Conservation (phyloP, 2,329 filamentous ascomycete genomes). For the Neoascochyta sp. region DNA sequence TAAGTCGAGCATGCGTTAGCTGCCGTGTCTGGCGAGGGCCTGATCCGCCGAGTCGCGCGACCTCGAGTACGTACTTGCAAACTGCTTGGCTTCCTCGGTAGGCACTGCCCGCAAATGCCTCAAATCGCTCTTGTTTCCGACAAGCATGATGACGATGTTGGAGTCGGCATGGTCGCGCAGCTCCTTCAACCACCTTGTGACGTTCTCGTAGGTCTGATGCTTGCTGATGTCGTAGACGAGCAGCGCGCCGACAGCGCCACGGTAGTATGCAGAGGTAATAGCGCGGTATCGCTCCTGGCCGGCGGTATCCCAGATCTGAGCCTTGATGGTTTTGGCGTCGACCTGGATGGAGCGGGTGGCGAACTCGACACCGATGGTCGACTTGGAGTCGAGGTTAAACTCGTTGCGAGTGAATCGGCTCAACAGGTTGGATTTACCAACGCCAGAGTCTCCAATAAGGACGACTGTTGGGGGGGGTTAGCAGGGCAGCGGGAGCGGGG, state of each 20-base stretch:
- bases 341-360: constrained; percentile 98
- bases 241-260: constrained; percentile 92
- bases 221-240: constrained; percentile 99
- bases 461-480: constrained; percentile 67
- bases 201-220: constrained; percentile 98
- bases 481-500: constrained; percentile 15
- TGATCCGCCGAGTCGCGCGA: constrained; percentile 18
- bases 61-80: constrained; percentile 70
- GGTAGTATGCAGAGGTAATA: constrained; percentile 98
- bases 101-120: constrained; percentile 94
- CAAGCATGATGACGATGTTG: constrained; percentile 99
- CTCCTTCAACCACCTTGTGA: constrained; percentile 98
- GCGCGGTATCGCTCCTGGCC: constrained; percentile 98
- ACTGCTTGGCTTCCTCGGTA: constrained; percentile 95
- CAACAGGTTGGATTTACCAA: constrained; percentile 99
- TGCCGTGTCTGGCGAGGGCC: neutral
- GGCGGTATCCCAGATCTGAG: constrained; percentile 99
- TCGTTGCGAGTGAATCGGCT: constrained; percentile 99
- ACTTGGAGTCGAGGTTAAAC: constrained; percentile 99
- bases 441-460: constrained; percentile 97
- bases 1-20: constrained; percentile 38
- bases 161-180: constrained; percentile 95
- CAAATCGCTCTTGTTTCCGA: constrained; percentile 99
- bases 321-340: constrained; percentile 99
- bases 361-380: constrained; percentile 98